phyloP scores from a whole-genome alignment of 2,329 filamentous ascomycete genomes.

The Neoarthrinium moseri region DNA sequence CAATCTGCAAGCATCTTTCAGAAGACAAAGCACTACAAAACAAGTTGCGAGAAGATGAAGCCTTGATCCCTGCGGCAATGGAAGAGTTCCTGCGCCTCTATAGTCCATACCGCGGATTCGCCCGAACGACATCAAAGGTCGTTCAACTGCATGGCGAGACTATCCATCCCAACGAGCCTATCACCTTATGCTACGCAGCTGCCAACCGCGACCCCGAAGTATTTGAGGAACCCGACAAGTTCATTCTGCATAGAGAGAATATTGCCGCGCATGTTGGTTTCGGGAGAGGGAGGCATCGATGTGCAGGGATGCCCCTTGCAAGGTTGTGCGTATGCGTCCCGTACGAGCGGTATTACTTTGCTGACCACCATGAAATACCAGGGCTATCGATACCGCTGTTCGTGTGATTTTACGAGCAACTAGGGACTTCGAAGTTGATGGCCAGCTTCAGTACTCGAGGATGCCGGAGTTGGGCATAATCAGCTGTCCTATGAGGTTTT shows the following conservation, averaged over 20 bases:
- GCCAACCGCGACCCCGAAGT: conserved; percentile 18
- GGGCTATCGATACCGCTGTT: conserved; percentile 13
- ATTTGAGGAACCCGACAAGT: conserved; percentile 17
- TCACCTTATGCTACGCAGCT: conserved; percentile 16
- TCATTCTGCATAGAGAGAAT: conserved; percentile 16
- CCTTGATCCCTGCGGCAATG: conserved; percentile 17
- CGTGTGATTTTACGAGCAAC: conserved; percentile 14
- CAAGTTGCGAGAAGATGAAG: conserved; percentile 13
- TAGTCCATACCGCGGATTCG: conserved; percentile 16
- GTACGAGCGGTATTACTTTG: too few relatives aligned
- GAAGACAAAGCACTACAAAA: conserved; percentile 15
- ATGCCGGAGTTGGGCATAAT: conserved; percentile 22
- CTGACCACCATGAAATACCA: not conserved
- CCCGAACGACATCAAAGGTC: not conserved
- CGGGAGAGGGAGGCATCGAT: conserved; percentile 18
- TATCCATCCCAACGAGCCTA: conserved; percentile 14
- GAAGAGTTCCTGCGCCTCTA: conserved; percentile 20
- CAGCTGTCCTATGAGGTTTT: conserved; percentile 15
- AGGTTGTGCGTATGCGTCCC: conserved; percentile 13
- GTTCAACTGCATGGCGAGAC: conserved; percentile 11
- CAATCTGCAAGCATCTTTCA: conserved; percentile 18
- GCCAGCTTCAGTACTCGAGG: conserved; percentile 16
- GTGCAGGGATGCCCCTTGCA: conserved; percentile 18
- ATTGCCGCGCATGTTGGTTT: conserved; percentile 17
- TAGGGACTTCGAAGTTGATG: conserved; percentile 15